Percentiles rank a stretch among this genome's conserved stretches.
Conservation (phyloP, 352 stramenopile genomes). For the Pythium scleroteichum region DNA sequence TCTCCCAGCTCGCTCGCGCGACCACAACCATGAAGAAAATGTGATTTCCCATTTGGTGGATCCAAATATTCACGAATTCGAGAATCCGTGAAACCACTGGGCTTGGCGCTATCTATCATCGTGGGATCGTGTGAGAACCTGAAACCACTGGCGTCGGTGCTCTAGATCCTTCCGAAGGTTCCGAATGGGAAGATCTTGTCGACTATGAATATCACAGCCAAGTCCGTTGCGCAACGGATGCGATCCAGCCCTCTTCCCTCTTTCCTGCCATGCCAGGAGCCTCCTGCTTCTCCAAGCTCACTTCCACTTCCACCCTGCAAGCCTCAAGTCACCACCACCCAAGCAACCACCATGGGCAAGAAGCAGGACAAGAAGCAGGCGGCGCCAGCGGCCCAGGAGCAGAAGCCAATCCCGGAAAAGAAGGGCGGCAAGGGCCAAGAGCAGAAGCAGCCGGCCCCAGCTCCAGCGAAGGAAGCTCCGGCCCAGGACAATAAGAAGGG, state of each 20-base stretch:
- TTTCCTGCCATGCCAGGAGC: not conserved
- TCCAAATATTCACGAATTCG: no score
- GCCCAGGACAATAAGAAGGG: constrained; percentile 30
- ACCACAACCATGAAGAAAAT: constrained; percentile 36
- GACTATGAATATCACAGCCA: not conserved
- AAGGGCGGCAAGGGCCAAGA: constrained; percentile 17
- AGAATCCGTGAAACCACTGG: no score
- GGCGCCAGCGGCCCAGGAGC: constrained; percentile 7
- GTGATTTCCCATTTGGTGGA: not conserved
- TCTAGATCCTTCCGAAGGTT: no score
- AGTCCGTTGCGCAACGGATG: constrained; percentile 7
- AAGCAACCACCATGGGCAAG: constrained; percentile 16
- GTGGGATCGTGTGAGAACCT: not conserved
- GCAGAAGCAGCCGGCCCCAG: constrained; percentile 3
- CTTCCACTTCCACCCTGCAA: constrained; percentile 14
- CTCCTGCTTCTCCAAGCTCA: constrained; percentile 1
- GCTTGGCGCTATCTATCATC: not conserved
- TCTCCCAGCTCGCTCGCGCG: constrained; percentile 25
- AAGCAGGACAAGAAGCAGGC: constrained; percentile 22
- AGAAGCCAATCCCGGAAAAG: constrained; percentile 14
- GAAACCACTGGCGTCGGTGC: not conserved
- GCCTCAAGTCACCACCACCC: constrained; percentile 10
- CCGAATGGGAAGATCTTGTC: no score
- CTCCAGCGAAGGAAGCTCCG: constrained; percentile 8
- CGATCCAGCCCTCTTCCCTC: not conserved